Conservation (phyloP, 179 eudicot species). For the Silene coronaria region DNA sequence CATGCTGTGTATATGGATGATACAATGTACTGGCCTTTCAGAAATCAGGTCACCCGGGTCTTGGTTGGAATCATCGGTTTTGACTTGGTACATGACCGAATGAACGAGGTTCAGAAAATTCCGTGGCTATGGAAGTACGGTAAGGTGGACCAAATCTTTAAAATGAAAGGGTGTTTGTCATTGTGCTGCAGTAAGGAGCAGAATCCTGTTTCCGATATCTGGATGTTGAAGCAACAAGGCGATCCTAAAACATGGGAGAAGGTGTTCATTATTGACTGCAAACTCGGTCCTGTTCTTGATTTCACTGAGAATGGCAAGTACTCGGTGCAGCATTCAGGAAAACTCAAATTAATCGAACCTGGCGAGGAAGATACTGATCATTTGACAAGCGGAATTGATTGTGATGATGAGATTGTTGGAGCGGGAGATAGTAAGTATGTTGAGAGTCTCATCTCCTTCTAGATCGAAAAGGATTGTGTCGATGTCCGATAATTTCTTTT, state of each 20-base stretch:
- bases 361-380: not conserved
- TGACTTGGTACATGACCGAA: not conserved
- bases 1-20: not conserved
- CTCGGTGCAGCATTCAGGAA: not conserved
- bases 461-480: not conserved
- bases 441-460: not conserved
- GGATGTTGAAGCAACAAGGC: not conserved
- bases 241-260: not conserved
- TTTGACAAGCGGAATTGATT: not conserved
- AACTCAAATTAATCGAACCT: not conserved
- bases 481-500: not conserved
- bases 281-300: not conserved
- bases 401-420: not conserved
- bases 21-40: not conserved
- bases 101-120: not conserved
- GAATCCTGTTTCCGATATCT: not conserved
- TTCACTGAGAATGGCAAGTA: conserved; percentile 1
- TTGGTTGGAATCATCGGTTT: not conserved
- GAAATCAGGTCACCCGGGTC: not conserved
- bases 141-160: not conserved
- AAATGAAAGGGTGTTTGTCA: not conserved
- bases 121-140: not conserved
- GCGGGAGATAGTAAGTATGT: not conserved
- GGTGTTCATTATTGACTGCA: not conserved
- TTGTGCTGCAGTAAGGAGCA: not conserved